Conservation (phyloP, 1,284 basidiomycete genomes). For the Tilletia caries region DNA sequence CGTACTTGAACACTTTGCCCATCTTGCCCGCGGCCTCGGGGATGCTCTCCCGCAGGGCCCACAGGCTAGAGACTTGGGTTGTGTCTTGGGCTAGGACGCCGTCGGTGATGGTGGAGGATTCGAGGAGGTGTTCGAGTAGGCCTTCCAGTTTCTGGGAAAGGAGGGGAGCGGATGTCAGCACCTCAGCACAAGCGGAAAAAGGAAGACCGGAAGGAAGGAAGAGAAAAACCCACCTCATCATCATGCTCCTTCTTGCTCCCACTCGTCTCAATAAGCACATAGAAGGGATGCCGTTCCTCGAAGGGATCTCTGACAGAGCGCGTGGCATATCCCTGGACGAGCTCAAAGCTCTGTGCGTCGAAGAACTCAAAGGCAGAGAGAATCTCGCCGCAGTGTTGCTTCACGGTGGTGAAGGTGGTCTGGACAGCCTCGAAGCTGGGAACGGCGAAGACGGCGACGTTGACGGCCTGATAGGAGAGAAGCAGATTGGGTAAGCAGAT, state of each 20-base stretch:
- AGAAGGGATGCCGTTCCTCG: constrained; percentile 56
- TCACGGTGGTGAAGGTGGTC: constrained; percentile 60
- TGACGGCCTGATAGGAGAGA: constrained; percentile 39
- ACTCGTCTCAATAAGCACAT: constrained; percentile 88
- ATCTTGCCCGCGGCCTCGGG: constrained; percentile 91
- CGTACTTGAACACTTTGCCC: constrained; percentile 96
- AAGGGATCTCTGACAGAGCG: constrained; percentile 56
- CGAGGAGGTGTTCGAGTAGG: constrained; percentile 76
- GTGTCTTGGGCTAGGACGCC: constrained; percentile 91
- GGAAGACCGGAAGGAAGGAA: neutral
- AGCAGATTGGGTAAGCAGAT: neutral
- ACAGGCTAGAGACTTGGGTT: constrained; percentile 81
- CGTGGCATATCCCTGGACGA: constrained; percentile 65
- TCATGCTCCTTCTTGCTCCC: constrained; percentile 92
- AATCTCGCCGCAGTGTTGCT: constrained; percentile 82
- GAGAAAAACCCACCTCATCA: constrained; percentile 66
- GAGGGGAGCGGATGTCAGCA: neutral
- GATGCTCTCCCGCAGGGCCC: constrained; percentile 90
- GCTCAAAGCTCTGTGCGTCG: constrained; percentile 80
- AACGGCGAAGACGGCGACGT: constrained; percentile 62
- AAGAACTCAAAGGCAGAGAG: constrained; percentile 97
- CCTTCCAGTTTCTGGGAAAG: constrained; percentile 72
- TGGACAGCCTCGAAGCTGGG: constrained; percentile 62
- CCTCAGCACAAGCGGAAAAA: too few species aligned
- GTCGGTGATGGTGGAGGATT: constrained; percentile 74